Conservation (phyloP, 345 rosid species). For the Salix caprea region DNA sequence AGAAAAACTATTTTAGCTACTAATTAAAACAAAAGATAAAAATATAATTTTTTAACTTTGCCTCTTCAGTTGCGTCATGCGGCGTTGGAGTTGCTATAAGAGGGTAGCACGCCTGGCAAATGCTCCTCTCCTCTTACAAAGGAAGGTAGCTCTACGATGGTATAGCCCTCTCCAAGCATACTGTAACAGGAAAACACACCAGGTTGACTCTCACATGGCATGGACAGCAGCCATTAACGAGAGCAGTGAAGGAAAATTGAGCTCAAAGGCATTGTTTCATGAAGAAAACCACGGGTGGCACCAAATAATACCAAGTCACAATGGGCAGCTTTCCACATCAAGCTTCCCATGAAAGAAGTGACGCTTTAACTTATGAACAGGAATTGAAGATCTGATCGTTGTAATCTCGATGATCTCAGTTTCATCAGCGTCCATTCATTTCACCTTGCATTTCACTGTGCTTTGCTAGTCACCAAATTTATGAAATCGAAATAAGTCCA, state of each 20-base stretch:
- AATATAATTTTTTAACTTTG: too few species aligned
- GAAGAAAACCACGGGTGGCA: background rate
- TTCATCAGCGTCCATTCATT: background rate
- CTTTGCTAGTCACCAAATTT: constrained; percentile 30
- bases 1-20: too few species aligned
- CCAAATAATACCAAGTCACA: background rate
- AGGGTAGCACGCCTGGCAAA: background rate
- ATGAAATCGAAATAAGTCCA: constrained; percentile 49
- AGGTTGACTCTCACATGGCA: background rate
- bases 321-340: background rate
- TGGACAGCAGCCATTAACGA: background rate
- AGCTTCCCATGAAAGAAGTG: background rate
- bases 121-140: background rate
- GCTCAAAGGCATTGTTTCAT: background rate
- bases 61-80: too few species aligned
- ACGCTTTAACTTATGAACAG: background rate
- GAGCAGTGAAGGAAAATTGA: background rate
- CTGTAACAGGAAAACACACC: background rate
- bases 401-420: background rate
- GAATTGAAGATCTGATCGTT: background rate
- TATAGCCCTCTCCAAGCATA: background rate
- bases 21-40: too few species aligned
- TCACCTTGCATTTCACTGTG: background rate
- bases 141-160: background rate
- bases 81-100: background rate